phyloP scores from a whole-genome alignment of 352 stramenopile species.

The Globisporangium sylvaticum region DNA sequence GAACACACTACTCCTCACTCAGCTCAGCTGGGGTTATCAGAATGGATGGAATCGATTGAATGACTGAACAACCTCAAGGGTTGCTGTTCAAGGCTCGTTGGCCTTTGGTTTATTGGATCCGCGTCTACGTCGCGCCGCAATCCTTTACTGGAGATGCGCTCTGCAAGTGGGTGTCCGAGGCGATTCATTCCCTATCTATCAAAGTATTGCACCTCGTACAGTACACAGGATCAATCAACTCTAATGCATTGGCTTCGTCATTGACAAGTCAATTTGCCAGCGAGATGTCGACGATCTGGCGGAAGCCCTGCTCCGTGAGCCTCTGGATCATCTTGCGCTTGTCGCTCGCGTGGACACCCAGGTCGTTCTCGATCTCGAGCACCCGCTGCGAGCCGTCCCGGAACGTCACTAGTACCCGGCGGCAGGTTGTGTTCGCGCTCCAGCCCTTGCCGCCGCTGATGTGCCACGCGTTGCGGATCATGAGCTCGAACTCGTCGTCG shows the following conservation, averaged over 20 bases:
- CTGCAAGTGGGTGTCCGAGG: not conserved
- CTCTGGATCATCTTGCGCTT: constrained; percentile 51
- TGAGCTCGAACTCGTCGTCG: constrained; percentile 87
- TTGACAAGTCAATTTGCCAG: constrained; percentile 22
- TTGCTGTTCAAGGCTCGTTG: not conserved
- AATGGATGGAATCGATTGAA: not conserved
- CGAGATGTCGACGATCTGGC: constrained; percentile 50
- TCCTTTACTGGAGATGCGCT: not conserved
- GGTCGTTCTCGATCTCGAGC: constrained; percentile 66
- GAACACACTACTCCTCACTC: too few species aligned
- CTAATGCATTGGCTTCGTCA: too few species aligned
- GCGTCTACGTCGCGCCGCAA: not conserved
- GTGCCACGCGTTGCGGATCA: constrained; percentile 85
- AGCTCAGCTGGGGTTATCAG: not conserved
- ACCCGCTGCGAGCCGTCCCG: constrained; percentile 63
- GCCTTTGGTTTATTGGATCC: not conserved
- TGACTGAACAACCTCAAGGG: not conserved
- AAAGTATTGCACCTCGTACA: too few species aligned
- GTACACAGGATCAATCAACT: not conserved
- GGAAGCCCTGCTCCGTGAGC: constrained; percentile 49
- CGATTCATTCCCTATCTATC: not conserved
- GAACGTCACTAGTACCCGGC: constrained; percentile 69
- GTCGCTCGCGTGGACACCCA: constrained; percentile 43
- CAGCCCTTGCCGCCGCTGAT: constrained; percentile 74
- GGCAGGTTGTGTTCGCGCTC: constrained; percentile 72